phyloP scores from a whole-genome alignment of 2,329 filamentous ascomycete species.

The Myriosclerotinia duriaeana region DNA sequence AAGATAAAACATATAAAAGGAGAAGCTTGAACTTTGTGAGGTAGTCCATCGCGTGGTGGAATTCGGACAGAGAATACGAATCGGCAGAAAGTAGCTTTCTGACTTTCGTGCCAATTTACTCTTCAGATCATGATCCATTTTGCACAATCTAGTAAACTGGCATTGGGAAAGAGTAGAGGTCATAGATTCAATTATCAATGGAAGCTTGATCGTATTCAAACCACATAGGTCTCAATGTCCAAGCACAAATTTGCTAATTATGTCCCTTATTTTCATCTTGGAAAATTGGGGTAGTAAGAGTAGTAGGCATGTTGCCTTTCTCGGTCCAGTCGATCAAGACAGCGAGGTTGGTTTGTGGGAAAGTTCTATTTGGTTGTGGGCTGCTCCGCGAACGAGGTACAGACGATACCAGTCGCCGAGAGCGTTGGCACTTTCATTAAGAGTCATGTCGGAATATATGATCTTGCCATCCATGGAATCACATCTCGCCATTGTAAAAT shows the following conservation, averaged over 20 bases:
- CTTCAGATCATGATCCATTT: neutral
- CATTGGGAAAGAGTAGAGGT: slow-evolving; percentile 29
- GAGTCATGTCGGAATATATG: slow-evolving; percentile 48
- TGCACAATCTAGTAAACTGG: slow-evolving; percentile 28
- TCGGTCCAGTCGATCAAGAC: slow-evolving; percentile 70
- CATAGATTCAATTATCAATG: slow-evolving; percentile 40
- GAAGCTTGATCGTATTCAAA: slow-evolving; percentile 34
- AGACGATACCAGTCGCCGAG: slow-evolving; percentile 56
- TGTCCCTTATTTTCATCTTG: slow-evolving; percentile 40
- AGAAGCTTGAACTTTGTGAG: neutral
- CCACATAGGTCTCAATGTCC: slow-evolving; percentile 43
- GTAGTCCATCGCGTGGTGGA: too few relatives aligned
- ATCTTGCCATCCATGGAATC: slow-evolving; percentile 55
- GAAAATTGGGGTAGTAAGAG: slow-evolving; percentile 43
- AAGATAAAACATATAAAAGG: neutral
- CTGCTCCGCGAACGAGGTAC: slow-evolving; percentile 54
- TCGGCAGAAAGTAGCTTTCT: neutral
- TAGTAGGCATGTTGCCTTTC: slow-evolving; percentile 49
- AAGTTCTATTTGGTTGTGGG: slow-evolving; percentile 45
- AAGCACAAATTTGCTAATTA: slow-evolving; percentile 44
- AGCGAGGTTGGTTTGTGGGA: slow-evolving; percentile 59
- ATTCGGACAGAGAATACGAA: neutral
- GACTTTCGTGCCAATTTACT: neutral
- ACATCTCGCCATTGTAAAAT: slow-evolving; percentile 54
- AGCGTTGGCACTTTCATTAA: slow-evolving; percentile 44